phyloP scores from a whole-genome alignment of 169 alveolate genomes.

The Cryptosporidium tyzzeri region DNA sequence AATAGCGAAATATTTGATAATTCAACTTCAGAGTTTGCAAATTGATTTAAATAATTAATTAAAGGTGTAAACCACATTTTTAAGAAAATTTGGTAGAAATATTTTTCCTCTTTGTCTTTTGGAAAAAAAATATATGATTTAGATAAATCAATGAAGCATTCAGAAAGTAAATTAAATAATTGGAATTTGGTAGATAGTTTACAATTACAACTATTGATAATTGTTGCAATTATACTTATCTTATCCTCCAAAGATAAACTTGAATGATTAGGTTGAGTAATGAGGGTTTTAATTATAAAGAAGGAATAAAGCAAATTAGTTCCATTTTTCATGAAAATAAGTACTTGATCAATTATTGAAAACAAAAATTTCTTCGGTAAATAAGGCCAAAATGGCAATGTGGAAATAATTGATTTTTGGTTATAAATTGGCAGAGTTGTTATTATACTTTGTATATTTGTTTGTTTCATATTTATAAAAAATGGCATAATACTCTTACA shows the following conservation, averaged over 20 bases:
- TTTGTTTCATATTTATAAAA: neutral
- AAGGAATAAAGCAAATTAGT: conserved; percentile 18
- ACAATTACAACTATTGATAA: conserved; percentile 15
- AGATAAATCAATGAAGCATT: conserved; percentile 10
- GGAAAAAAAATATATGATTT: conserved; percentile 16
- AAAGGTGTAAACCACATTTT: conserved; percentile 45
- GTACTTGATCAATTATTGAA: conserved; percentile 13
- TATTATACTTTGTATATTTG: neutral
- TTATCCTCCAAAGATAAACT: conserved; percentile 38
- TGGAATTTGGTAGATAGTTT: neutral
- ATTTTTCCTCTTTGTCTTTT: neutral
- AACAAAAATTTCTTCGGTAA: conserved; percentile 31
- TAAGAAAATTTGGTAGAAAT: neutral
- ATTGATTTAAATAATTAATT: neutral
- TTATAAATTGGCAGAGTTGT: conserved; percentile 2
- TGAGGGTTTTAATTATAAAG: conserved; percentile 4
- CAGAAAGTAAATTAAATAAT: conserved; percentile 30
- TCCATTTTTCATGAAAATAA: conserved; percentile 4
- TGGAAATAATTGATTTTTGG: conserved; percentile 51
- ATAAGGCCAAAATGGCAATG: conserved; percentile 47
- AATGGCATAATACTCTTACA: conserved; percentile 49
- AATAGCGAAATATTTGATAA: conserved; percentile 15
- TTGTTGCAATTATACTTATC: conserved; percentile 33
- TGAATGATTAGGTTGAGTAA: neutral
- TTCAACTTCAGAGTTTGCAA: neutral